These are phyloP conservation scores for Naematelia encephala DNA, from an alignment of 768 basidiomycete genomes.

Conservation along the genomic window DNA sequence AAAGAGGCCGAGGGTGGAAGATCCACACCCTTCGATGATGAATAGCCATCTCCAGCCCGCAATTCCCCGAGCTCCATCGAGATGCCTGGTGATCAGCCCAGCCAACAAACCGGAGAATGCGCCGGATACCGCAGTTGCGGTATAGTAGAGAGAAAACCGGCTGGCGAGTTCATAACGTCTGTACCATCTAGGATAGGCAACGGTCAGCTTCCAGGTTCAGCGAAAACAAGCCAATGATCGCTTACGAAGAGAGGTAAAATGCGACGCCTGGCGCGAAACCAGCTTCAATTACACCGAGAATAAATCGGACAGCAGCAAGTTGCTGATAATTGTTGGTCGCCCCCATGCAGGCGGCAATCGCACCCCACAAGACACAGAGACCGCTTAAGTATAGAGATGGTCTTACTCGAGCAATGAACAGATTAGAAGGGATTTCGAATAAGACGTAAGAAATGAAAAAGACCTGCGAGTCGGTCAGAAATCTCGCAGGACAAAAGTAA, in stretches of 20 bases:
- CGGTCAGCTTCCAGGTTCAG: background rate
- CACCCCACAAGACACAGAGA: constrained; percentile 48
- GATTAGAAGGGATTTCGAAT: constrained; percentile 45
- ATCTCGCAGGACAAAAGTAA: too few relatives aligned
- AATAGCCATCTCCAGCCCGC: constrained; percentile 46
- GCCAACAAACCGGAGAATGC: constrained; percentile 51
- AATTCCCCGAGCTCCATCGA: constrained; percentile 41
- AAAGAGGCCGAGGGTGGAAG: constrained; percentile 35
- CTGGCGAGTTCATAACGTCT: constrained; percentile 45
- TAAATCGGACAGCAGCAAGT: constrained; percentile 37
- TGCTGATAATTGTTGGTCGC: constrained; percentile 38
- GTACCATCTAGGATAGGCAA: constrained; percentile 26
- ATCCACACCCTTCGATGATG: constrained; percentile 41
- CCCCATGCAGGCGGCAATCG: constrained; percentile 45
- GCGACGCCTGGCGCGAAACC: constrained; percentile 30
- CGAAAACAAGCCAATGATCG: constrained; percentile 1
- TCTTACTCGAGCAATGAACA: constrained; percentile 42
- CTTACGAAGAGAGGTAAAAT: constrained; percentile 38
- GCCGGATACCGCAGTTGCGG: constrained; percentile 33
- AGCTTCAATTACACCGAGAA: constrained; percentile 22
- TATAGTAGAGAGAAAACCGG: constrained; percentile 49
- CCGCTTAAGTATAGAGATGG: constrained; percentile 46
- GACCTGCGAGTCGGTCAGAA: constrained; percentile 16
- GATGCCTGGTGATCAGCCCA: constrained; percentile 48
- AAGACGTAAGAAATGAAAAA: constrained; percentile 39